Percentiles rank a stretch among this genome's conserved stretches.
Evolutionary conservation across 1,284 basidiomycete genomes (phyloP).

Genomic region (Leccinum proliferum): DNA sequence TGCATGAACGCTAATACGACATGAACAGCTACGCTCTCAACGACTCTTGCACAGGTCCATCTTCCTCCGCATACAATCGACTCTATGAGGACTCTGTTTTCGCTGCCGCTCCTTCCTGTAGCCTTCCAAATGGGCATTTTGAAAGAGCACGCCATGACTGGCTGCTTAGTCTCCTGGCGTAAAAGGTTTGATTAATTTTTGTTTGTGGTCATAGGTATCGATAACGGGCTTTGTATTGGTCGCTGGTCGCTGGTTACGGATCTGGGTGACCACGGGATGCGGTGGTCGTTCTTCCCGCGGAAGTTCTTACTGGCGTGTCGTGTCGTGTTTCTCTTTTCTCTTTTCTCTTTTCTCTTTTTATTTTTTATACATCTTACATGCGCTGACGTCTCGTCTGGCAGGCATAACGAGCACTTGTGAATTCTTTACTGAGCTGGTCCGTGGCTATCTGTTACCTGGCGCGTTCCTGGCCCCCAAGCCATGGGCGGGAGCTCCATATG

Average conservation of each 20-base stretch:
- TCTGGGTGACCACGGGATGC: conserved; percentile 58
- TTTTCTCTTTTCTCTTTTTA: neutral
- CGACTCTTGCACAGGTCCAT: conserved; percentile 84
- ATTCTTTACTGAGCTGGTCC: conserved; percentile 51
- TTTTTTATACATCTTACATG: too few species aligned
- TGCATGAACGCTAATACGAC: conserved; percentile 8
- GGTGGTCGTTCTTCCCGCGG: conserved; percentile 59
- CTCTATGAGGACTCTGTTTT: conserved; percentile 86
- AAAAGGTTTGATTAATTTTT: conserved; percentile 33
- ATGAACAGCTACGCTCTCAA: conserved; percentile 60
- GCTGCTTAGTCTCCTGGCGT: conserved; percentile 58
- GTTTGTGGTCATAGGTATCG: neutral
- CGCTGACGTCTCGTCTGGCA: conserved; percentile 17
- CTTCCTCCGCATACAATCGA: conserved; percentile 83
- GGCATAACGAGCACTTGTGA: conserved; percentile 57
- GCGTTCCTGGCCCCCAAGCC: conserved; percentile 46
- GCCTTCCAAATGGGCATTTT: conserved; percentile 91
- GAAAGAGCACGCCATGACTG: conserved; percentile 85
- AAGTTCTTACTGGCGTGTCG: conserved; percentile 55
- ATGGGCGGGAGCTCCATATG: conserved; percentile 46
- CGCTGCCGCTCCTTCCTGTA: conserved; percentile 81
- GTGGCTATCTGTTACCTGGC: conserved; percentile 54
- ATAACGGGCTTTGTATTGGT: conserved; percentile 20
- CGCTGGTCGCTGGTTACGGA: conserved; percentile 54
- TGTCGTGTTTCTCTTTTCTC: neutral